Percentiles rank a stretch among this genome's conserved stretches.
Conservation (phyloP, 495 filamentous ascomycete genomes). For the Rostrohypoxylon terebratum region DNA sequence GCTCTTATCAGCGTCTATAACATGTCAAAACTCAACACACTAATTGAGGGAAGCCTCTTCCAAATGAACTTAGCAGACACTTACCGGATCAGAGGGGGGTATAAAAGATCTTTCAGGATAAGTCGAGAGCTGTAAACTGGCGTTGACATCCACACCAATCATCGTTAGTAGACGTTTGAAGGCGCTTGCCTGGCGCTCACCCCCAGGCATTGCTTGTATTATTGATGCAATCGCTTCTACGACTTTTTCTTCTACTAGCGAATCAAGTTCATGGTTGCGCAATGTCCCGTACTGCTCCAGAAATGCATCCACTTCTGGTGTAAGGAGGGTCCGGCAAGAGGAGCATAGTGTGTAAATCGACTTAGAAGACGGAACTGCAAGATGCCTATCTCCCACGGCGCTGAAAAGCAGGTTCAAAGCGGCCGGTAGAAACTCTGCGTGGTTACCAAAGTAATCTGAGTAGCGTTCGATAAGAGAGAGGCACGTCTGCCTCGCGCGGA, state of each 20-base stretch:
- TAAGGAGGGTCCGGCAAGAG: slow-evolving; percentile 78
- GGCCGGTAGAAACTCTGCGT: slow-evolving; percentile 75
- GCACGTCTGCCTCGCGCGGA: slow-evolving; percentile 79
- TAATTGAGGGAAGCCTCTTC: neutral
- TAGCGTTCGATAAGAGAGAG: slow-evolving; percentile 83
- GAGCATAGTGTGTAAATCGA: slow-evolving; percentile 85
- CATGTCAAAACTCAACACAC: slow-evolving; percentile 15
- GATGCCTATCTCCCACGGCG: slow-evolving; percentile 72
- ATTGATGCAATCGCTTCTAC: slow-evolving; percentile 86
- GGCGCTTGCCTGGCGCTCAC: slow-evolving; percentile 70
- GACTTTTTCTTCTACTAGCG: slow-evolving; percentile 80
- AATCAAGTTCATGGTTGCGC: slow-evolving; percentile 71
- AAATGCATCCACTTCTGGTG: slow-evolving; percentile 77
- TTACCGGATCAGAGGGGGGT: slow-evolving; percentile 52
- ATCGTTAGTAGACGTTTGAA: slow-evolving; percentile 73
- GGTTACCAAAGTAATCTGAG: slow-evolving; percentile 81
- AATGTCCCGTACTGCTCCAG: slow-evolving; percentile 76
- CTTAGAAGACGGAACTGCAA: slow-evolving; percentile 78
- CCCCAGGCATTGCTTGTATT: slow-evolving; percentile 77
- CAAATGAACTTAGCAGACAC: neutral
- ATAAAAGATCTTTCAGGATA: slow-evolving; percentile 45
- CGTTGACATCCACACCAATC: slow-evolving; percentile 71
- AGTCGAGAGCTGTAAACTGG: slow-evolving; percentile 51
- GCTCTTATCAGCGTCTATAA: slow-evolving; percentile 50
- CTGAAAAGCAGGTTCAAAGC: slow-evolving; percentile 86